phyloP scores from a whole-genome alignment of 306 rosid species.

The Begonia fuchsioides region DNA sequence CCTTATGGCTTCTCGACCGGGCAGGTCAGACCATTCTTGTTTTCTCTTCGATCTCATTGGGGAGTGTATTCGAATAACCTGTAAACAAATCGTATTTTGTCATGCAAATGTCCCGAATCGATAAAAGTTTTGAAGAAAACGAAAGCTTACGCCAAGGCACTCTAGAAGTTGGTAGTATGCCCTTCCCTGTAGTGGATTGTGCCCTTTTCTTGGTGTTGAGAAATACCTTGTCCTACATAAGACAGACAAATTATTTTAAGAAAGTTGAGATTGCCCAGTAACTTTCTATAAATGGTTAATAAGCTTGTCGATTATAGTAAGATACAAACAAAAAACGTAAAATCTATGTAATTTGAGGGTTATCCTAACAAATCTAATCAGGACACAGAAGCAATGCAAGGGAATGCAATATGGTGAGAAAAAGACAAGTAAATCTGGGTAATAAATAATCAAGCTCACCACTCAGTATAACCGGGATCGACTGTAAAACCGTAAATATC shows the following conservation, averaged over 20 bases:
- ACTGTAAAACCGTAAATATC: conserved; percentile 96
- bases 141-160: conserved; percentile 79
- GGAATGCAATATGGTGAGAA: neutral
- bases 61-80: conserved; percentile 92
- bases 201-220: conserved; percentile 88
- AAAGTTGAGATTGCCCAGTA: too few relatives aligned
- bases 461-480: conserved; percentile 95
- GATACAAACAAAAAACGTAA: too few relatives aligned
- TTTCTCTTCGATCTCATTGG: conserved; percentile 85
- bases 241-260: too few relatives aligned
- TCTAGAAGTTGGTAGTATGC: conserved; percentile 95
- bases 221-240: conserved; percentile 75
- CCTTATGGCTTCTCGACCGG: conserved; percentile 51
- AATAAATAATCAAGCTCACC: conserved; percentile 28
- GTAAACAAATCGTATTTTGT: conserved; percentile 1
- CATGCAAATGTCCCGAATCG: conserved; percentile 5
- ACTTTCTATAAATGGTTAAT: too few relatives aligned
- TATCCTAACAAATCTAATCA: too few relatives aligned
- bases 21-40: conserved; percentile 91
- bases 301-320: too few relatives aligned
- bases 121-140: neutral
- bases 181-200: conserved; percentile 99
- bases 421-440: too few relatives aligned
- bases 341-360: too few relatives aligned
- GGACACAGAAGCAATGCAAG: conserved; percentile 5